These are phyloP conservation scores for Apiotrichum brassicae DNA, from an alignment of 1,284 basidiomycete genomes.

Conservation along the genomic window DNA sequence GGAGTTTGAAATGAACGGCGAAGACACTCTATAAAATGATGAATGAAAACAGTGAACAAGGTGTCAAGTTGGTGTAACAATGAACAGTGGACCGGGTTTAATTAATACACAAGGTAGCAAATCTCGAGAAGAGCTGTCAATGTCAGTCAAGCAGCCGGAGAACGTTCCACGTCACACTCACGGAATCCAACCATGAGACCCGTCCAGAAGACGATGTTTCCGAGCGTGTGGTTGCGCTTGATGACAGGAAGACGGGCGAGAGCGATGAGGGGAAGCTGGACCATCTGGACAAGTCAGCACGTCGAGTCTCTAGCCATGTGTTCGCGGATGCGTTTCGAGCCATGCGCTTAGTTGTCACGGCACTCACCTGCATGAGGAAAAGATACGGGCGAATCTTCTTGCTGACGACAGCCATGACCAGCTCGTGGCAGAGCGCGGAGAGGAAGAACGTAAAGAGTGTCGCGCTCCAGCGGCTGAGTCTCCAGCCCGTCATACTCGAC, in stretches of 20 bases:
- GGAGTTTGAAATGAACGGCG: no score
- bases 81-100: no score
- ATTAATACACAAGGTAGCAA: slow-evolving; percentile 13
- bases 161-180: not conserved
- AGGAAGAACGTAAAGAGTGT: slow-evolving; percentile 89
- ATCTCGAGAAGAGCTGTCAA: slow-evolving; percentile 14
- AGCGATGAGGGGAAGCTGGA: slow-evolving; percentile 86
- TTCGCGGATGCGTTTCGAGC: no score
- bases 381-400: slow-evolving; percentile 63
- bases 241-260: slow-evolving; percentile 68
- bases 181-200: slow-evolving; percentile 76
- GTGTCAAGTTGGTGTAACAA: no score
- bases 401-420: slow-evolving; percentile 94
- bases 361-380: slow-evolving; percentile 41
- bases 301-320: no score
- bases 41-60: no score
- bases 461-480: slow-evolving; percentile 66
- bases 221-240: slow-evolving; percentile 67
- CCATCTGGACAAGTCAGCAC: no score
- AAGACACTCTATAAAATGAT: no score
- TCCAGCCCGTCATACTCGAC: slow-evolving; percentile 70
- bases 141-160: not conserved
- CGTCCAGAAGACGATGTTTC: slow-evolving; percentile 80
- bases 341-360: no score
- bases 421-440: slow-evolving; percentile 81